Conservation (phyloP, 495 filamentous ascomycete species). For the Diplogelasinospora grovesii region DNA sequence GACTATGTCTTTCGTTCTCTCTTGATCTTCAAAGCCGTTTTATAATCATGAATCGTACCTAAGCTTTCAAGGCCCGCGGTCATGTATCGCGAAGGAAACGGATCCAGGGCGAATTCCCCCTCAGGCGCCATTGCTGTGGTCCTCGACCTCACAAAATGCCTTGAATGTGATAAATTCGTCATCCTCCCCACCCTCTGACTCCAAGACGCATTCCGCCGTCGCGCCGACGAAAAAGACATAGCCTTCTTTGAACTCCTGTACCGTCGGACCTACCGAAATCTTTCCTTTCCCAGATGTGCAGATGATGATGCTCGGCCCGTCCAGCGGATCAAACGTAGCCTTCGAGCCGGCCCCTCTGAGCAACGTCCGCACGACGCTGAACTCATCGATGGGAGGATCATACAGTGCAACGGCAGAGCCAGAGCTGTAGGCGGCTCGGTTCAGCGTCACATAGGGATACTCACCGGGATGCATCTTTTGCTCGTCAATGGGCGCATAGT, state of each 20-base stretch:
- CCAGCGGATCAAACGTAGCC: constrained; percentile 77
- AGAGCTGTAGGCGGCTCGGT: constrained; percentile 68
- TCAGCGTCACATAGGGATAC: constrained; percentile 77
- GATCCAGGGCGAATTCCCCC: too few species aligned
- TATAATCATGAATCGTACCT: too few species aligned
- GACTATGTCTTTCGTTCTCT: too few species aligned
- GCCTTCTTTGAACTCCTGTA: constrained; percentile 62
- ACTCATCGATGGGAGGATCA: constrained; percentile 95
- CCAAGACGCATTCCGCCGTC: constrained; percentile 74
- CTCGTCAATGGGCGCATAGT: constrained; percentile 83
- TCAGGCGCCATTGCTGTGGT: constrained; percentile 22
- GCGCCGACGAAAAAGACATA: constrained; percentile 92
- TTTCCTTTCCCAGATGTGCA: constrained; percentile 76
- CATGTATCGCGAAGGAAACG: too few species aligned
- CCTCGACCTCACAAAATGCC: constrained; percentile 83
- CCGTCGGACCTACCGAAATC: constrained; percentile 69
- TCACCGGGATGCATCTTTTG: constrained; percentile 85
- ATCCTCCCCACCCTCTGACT: constrained; percentile 50
- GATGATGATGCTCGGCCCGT: constrained; percentile 86
- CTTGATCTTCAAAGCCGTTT: too few species aligned
- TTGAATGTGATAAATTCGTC: constrained; percentile 81
- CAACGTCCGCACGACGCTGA: constrained; percentile 78
- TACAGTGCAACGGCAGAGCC: constrained; percentile 66
- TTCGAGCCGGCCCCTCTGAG: constrained; percentile 65
- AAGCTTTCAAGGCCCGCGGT: too few species aligned